Evolutionary conservation across 2,329 filamentous ascomycete species (phyloP).

Genomic region (Alternaria alternata): DNA sequence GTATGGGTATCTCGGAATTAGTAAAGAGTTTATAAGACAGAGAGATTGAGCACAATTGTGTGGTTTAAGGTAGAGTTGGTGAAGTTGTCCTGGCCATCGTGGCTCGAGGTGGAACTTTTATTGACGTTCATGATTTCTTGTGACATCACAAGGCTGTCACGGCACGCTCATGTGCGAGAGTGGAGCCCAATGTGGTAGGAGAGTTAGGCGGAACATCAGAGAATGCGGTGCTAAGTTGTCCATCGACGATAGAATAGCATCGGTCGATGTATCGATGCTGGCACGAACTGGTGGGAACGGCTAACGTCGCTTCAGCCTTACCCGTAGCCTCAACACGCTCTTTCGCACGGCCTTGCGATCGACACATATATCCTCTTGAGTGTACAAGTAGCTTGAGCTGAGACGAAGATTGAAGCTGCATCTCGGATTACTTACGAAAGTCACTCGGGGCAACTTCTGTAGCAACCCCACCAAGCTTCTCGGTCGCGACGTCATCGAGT

Average conservation of each 20-base stretch:
- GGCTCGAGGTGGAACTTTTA: constrained; percentile 20
- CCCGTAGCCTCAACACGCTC: not conserved
- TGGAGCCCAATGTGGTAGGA: constrained; percentile 20
- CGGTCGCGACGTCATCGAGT: not conserved
- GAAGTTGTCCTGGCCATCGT: not conserved
- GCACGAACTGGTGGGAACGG: constrained; percentile 16
- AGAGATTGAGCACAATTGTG: not conserved
- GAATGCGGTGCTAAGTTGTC: not conserved
- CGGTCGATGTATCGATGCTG: constrained; percentile 1
- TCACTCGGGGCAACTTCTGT: not conserved
- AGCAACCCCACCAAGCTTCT: not conserved
- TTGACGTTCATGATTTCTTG: constrained; percentile 24
- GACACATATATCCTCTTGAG: not conserved
- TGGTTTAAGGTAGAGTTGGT: not conserved
- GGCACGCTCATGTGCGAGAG: constrained; percentile 20
- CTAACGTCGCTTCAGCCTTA: constrained; percentile 15
- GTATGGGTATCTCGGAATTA: not conserved
- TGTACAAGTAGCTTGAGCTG: not conserved
- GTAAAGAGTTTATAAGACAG: not conserved
- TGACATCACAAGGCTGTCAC: constrained; percentile 40
- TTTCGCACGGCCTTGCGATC: constrained; percentile 7
- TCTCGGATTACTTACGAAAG: not conserved
- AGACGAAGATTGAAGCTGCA: not conserved
- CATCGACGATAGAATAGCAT: constrained; percentile 9
- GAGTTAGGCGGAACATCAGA: constrained; percentile 3